These are phyloP conservation scores for Dothistroma pini DNA, from an alignment of 2,329 filamentous ascomycete species.

Conservation along the genomic window DNA sequence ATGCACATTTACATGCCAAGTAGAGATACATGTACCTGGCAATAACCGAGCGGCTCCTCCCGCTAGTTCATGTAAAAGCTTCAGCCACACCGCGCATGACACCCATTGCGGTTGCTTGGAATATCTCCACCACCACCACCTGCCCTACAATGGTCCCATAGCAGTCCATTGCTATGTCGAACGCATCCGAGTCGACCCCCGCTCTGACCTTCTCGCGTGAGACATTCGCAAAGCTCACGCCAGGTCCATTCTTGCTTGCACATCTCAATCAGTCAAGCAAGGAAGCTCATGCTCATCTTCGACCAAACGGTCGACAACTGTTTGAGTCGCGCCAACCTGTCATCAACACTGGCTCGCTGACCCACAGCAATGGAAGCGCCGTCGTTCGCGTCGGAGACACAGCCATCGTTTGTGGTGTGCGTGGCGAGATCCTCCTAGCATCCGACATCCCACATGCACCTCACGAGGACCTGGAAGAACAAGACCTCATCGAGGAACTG, in stretches of 20 bases:
- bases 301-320: conserved; percentile 76
- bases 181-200: conserved; percentile 12
- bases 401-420: conserved; percentile 88
- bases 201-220: conserved; percentile 55
- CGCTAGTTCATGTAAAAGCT: neutral
- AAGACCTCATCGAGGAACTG: conserved; percentile 43
- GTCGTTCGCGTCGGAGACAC: conserved; percentile 87
- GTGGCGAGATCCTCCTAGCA: conserved; percentile 76
- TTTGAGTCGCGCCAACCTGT: conserved; percentile 67
- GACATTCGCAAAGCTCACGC: conserved; percentile 85
- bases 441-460: conserved; percentile 66
- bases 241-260: conserved; percentile 82
- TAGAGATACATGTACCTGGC: neutral
- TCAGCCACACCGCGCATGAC: neutral
- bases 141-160: neutral
- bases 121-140: neutral
- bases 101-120: neutral
- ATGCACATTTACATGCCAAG: no score
- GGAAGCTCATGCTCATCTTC: conserved; percentile 53
- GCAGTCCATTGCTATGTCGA: neutral
- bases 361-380: conserved; percentile 85
- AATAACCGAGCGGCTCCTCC: neutral
- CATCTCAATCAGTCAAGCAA: conserved; percentile 82
- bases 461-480: conserved; percentile 25
- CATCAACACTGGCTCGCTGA: conserved; percentile 77